Base-by-base conservation (phyloP, 2,329 filamentous ascomycete genomes). In the Apiospora hydei region DNA sequence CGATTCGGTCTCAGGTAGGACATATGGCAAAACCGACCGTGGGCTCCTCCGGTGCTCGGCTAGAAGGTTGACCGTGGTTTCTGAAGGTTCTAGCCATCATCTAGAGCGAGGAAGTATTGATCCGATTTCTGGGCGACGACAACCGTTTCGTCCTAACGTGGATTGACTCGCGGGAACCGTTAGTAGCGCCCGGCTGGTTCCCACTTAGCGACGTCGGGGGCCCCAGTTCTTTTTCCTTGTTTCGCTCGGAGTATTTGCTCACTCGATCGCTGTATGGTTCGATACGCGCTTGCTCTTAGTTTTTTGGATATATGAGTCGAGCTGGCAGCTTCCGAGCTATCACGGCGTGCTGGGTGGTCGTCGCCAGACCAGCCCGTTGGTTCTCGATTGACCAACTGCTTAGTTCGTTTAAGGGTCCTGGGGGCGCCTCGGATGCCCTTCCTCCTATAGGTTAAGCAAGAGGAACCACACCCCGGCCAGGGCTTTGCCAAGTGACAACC, bases 81-180 rank as follows among this genome's bases (percentile, higher is more conserved):
- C 6, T 41, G 57, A 41, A 41, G 10, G 34, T 64, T 64, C 57
- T 41, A 61, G 53, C 34, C 30, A 34, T 30, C 53, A 3, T 61
- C 53, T 61, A 61, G 18, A 21, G 53, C 30, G 13, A 49, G 53
- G 53, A 38, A 61, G 57, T 64, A 38, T 64, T 64, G 57, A 64
- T 64, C 57, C 34, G 30, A 64, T 41, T 14, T n/a, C 18, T 64
- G 57, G 57, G 41, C 41, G 57, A n/a, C 57, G 57, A n/a, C 57
- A 34, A 41, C 11, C 21, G 26, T 13, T 8, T 2, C 21, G 57
- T 41, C 34, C 7, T 49, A n/a, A 41, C 34, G 30, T n/a, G 41
- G 34, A 64, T 64, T 64, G 57, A 41, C 57, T 41, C 57, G 34
- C 34, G 57, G 57, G 30, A 41, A 64, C 57, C 57, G 57, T 64